Conservation (phyloP, 2,329 filamentous ascomycete genomes). For the Verticillium tricorpus region DNA sequence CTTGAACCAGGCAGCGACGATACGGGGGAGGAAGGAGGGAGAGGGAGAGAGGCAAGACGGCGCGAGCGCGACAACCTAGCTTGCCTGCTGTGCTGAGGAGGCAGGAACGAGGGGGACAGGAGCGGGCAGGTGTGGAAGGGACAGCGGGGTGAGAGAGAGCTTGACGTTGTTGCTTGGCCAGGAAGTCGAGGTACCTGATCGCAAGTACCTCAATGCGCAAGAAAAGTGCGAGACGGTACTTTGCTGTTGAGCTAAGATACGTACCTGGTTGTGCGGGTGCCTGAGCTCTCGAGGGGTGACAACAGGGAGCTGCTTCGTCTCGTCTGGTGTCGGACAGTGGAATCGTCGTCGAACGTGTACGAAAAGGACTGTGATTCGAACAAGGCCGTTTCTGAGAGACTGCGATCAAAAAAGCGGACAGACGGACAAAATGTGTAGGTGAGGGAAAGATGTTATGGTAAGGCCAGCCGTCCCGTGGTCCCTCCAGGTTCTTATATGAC, state of each 20-base stretch:
- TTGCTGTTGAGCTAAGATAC: background rate
- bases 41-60: slow-evolving; percentile 2
- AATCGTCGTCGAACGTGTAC: background rate
- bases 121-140: background rate
- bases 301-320: background rate
- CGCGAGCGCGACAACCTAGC: background rate
- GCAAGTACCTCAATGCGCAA: background rate
- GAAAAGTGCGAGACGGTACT: background rate
- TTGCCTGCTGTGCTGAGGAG: background rate
- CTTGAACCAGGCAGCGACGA: background rate
- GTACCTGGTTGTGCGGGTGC: background rate
- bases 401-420: background rate
- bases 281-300: background rate
- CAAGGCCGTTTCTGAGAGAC: background rate
- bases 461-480: background rate
- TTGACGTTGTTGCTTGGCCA: background rate
- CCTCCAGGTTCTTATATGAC: background rate
- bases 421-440: background rate
- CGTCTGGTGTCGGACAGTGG: background rate
- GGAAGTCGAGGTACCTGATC: background rate
- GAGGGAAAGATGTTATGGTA: background rate
- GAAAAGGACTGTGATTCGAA: background rate
- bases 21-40: background rate
- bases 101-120: background rate
- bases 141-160: background rate